These are phyloP conservation scores for Jatropha podagrica DNA, from an alignment of 441 rosid species.

Conservation along the genomic window DNA sequence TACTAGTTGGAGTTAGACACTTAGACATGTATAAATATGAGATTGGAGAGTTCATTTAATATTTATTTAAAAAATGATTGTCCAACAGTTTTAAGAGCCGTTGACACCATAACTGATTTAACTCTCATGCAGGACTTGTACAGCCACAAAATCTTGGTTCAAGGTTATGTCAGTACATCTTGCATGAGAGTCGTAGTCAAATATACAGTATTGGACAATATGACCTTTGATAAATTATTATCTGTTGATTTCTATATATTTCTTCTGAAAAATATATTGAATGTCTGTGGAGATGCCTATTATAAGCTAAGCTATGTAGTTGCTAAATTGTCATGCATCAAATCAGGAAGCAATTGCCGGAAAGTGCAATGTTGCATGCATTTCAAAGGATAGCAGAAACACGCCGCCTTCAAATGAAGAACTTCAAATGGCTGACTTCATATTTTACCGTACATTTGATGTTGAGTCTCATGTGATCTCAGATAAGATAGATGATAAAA, in stretches of 20 bases:
- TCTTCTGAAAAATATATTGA: background rate
- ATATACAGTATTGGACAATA: no score
- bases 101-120: no score
- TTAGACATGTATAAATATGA: no score
- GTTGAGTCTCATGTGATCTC: conserved; percentile 41
- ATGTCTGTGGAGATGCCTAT: background rate
- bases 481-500: conserved; percentile 56
- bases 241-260: background rate
- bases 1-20: no score
- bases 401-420: conserved; percentile 55
- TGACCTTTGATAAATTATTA: background rate
- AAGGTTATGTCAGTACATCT: no score
- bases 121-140: no score
- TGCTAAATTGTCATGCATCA: conserved; percentile 14
- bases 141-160: no score
- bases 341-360: conserved; percentile 84
- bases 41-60: no score
- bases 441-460: conserved; percentile 73
- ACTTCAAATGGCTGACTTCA: conserved; percentile 53
- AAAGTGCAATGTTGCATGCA: conserved; percentile 76
- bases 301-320: background rate
- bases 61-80: no score
- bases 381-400: conserved; percentile 70
- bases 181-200: no score
- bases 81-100: no score